A percentile compares a stretch with the other conserved stretches of the same genome.
Evolutionary conservation across 352 stramenopile species (phyloP).

Genomic region (Phytophthora cactorum): DNA sequence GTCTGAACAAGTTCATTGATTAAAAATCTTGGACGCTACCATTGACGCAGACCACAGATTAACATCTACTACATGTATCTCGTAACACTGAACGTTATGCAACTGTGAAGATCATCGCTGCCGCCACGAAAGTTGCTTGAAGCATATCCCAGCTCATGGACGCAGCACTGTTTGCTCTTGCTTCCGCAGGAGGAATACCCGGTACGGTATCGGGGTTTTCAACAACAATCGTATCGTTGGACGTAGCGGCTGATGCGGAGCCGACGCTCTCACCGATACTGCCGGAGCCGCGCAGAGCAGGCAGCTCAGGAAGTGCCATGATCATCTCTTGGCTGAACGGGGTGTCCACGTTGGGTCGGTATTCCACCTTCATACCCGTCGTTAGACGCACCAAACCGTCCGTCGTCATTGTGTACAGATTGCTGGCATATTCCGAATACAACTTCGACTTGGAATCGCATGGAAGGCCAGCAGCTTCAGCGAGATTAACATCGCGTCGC

Average conservation of each 20-base stretch:
- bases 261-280: conserved; percentile 5
- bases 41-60: not conserved
- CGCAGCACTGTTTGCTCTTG: conserved; percentile 1
- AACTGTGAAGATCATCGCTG: not conserved
- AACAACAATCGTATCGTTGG: conserved; percentile 2
- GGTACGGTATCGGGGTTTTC: conserved; percentile 8
- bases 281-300: conserved; percentile 3
- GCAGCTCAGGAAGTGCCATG: conserved; percentile 13
- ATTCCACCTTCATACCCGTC: conserved; percentile 52
- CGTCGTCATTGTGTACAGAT: conserved; percentile 44
- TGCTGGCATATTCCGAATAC: conserved; percentile 49
- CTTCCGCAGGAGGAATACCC: conserved; percentile 13
- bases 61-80: not conserved
- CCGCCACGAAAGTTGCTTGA: not conserved
- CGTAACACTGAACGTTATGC: not conserved
- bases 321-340: conserved; percentile 37
- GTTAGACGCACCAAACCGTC: conserved; percentile 51
- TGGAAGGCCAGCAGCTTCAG: conserved; percentile 42
- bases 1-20: too few species aligned
- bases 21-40: too few species aligned
- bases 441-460: conserved; percentile 56
- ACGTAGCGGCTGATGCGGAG: conserved; percentile 9
- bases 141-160: not conserved
- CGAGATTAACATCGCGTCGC: conserved; percentile 59
- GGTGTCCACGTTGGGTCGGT: conserved; percentile 25